Conservation (phyloP, 352 stramenopile genomes). For the Phytophthora sansomeana region DNA sequence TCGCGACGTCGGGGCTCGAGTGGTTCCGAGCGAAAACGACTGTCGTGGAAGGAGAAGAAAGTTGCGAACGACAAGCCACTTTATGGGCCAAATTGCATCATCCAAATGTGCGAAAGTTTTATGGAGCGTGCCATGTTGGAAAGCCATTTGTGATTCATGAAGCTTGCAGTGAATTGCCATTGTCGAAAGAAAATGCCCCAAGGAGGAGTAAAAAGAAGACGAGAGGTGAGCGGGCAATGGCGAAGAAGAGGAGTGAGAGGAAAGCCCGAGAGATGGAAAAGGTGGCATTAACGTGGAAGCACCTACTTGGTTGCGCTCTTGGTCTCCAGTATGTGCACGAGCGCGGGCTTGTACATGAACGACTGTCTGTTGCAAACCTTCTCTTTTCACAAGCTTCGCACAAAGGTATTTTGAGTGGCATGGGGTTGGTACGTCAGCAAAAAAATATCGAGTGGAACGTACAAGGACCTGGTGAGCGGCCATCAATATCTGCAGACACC, state of each 20-base stretch:
- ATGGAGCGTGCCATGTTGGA: constrained; percentile 39
- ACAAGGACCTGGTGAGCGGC: background rate
- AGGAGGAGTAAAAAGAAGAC: constrained; percentile 8
- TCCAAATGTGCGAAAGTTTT: constrained; percentile 37
- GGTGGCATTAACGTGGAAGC: constrained; percentile 10
- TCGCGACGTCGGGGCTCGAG: constrained; percentile 18
- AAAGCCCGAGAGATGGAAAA: background rate
- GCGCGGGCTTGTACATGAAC: constrained; percentile 18
- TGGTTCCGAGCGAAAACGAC: constrained; percentile 24
- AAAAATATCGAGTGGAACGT: background rate
- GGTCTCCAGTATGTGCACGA: constrained; percentile 27
- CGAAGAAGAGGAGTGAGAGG: constrained; percentile 8
- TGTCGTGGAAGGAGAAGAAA: constrained; percentile 15
- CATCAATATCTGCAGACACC: constrained; percentile 11
- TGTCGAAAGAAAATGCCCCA: constrained; percentile 1
- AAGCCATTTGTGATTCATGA: constrained; percentile 28
- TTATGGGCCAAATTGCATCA: constrained; percentile 34
- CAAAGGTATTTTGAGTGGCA: constrained; percentile 25
- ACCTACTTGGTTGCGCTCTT: constrained; percentile 17
- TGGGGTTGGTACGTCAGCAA: constrained; percentile 6
- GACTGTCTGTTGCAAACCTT: constrained; percentile 8
- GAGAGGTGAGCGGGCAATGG: background rate
- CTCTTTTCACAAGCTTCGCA: constrained; percentile 13
- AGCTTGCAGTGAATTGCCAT: constrained; percentile 19
- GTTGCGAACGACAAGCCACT: constrained; percentile 15